Evolutionary conservation across 2,329 filamentous ascomycete genomes (phyloP), one percentile per base, ranked within the genome.

Genomic region (Aspergillus udagawae): DNA sequence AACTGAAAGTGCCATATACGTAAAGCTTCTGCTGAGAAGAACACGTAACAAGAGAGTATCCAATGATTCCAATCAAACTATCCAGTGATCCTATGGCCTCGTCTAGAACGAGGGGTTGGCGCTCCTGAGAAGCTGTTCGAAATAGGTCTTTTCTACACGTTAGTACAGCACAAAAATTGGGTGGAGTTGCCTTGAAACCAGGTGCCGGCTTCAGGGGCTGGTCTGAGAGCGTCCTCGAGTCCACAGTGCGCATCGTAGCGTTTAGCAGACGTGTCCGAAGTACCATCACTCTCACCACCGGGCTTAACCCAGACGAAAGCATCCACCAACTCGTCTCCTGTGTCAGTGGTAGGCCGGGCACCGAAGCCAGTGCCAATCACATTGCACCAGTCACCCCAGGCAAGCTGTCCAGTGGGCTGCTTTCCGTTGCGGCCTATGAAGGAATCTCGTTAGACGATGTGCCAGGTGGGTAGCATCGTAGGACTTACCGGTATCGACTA

Each of bases 271-370:
- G 73, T 76, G 65, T 83, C 72, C 38, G 77, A 80, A 41, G 79
- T 82, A 55, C 79, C 80, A 57, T 82, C 80, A 55, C 75, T 77
- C 69, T 82, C 80, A 54, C 79, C 80, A 61, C 86, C 86, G 4
- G 86, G 86, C 80, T 89, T 89, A 64, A 88, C 77, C 86, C 86
- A 89, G 56, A 88, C 86, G 62, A 89, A 86, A 44, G 86, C 85
- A 69, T 89, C 87, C 35, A 82, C 77, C 20, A 86, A 75, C 1
- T 73, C 67, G 60, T 85, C 79, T 14, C 82, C 83, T 8, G 86
- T 89, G 67, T 83, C 76, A n/a, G 84, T 78, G 3, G 82, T 82
- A 1, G 86, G 85, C n/a, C 84, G 81, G n/a, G 73, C 72, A 58
- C 86, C 87, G 60, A 88, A 88, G 7, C 86, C 86, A 57, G 85